A percentile compares a stretch with the other conserved stretches of the same genome.
Evolutionary conservation across 2,329 filamentous ascomycete genomes (phyloP).

Genomic region (Colletotrichum echinochloae): DNA sequence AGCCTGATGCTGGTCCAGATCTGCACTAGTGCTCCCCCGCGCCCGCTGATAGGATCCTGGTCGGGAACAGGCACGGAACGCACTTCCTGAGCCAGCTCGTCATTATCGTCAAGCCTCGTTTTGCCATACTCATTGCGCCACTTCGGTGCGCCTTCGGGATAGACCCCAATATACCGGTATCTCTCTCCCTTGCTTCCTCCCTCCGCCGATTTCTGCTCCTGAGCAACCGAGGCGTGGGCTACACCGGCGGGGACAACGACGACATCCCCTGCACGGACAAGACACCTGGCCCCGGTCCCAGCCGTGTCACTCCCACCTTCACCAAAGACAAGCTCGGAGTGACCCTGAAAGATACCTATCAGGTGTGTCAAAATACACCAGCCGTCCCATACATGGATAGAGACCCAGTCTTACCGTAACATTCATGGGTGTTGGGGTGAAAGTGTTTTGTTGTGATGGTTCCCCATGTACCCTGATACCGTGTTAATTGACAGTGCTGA

Average conservation of each 20-base stretch:
- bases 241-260: conserved; percentile 43
- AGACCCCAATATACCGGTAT: conserved; percentile 44
- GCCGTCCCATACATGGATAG: not conserved
- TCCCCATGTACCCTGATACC: conserved; percentile 37
- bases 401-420: conserved; percentile 40
- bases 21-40: not conserved
- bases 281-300: conserved; percentile 22
- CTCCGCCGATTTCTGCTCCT: not conserved
- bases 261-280: conserved; percentile 42
- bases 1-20: not conserved
- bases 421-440: conserved; percentile 44
- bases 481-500: not conserved
- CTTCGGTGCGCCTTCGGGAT: conserved; percentile 28
- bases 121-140: not conserved
- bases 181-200: conserved; percentile 1
- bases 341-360: conserved; percentile 42
- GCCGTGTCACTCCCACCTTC: conserved; percentile 39
- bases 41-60: not conserved
- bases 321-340: conserved; percentile 42
- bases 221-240: conserved; percentile 38
- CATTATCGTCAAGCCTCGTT: not conserved
- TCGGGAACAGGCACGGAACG: not conserved
- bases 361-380: not conserved
- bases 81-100: not conserved
- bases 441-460: conserved; percentile 43